A percentile compares a stretch with the other conserved stretches of the same genome.
These are phyloP conservation scores for Avena insularis DNA, from an alignment of 176 grass and related monocot genomes.

Conservation along the genomic window DNA sequence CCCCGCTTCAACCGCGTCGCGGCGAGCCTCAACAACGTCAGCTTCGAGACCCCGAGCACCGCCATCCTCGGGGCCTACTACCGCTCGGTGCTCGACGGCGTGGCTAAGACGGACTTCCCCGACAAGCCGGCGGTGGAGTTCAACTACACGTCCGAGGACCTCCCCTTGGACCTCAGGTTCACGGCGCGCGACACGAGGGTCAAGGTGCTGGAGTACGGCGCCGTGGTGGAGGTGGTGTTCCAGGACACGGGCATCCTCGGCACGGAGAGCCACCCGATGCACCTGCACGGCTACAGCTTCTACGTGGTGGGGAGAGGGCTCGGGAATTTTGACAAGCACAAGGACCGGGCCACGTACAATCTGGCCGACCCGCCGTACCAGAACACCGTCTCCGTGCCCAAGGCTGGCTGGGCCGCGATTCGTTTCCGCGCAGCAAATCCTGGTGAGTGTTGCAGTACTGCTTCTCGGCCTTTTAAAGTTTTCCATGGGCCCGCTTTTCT, in stretches of 20 bases:
- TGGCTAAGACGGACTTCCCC: slow-evolving; percentile 55
- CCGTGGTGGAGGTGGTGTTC: slow-evolving; percentile 52
- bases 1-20: background rate
- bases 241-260: slow-evolving; percentile 41
- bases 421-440: slow-evolving; percentile 48
- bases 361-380: slow-evolving; percentile 46
- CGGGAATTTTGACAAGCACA: slow-evolving; percentile 16
- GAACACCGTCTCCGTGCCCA: slow-evolving; percentile 42
- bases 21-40: slow-evolving; percentile 63
- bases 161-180: background rate
- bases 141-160: slow-evolving; percentile 41
- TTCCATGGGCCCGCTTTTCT: background rate
- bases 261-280: slow-evolving; percentile 45
- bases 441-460: background rate
- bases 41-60: slow-evolving; percentile 12
- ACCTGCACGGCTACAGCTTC: slow-evolving; percentile 50
- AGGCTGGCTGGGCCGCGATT: slow-evolving; percentile 39
- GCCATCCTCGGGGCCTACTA: slow-evolving; percentile 52
- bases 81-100: background rate
- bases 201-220: slow-evolving; percentile 68
- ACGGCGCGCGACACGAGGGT: slow-evolving; percentile 54
- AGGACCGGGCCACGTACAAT: slow-evolving; percentile 36
- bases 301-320: slow-evolving; percentile 41
- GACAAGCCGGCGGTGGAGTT: slow-evolving; percentile 43
- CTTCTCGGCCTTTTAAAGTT: background rate